phyloP scores from a whole-genome alignment of 495 filamentous ascomycete species.

The Platismatia glauca region DNA sequence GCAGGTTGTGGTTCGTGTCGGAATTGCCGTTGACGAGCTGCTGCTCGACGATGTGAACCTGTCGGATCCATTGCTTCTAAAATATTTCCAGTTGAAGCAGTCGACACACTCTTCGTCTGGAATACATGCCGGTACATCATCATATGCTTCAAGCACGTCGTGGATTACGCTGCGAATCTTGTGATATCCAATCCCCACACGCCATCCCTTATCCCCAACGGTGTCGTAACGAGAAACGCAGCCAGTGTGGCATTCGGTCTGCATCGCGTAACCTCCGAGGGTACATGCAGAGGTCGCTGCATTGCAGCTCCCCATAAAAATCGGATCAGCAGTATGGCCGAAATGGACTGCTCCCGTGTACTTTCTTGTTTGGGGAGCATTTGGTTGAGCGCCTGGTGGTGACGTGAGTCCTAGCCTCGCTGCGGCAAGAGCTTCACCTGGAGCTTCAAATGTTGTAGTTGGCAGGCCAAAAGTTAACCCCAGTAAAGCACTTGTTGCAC shows the following conservation, averaged over 20 bases:
- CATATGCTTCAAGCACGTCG: constrained; percentile 76
- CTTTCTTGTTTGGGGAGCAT: constrained; percentile 56
- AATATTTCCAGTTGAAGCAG: constrained; percentile 90
- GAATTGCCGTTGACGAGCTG: constrained; percentile 44
- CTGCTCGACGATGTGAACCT: constrained; percentile 53
- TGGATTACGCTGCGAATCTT: constrained; percentile 75
- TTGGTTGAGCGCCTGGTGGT: constrained; percentile 66
- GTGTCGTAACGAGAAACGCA: constrained; percentile 84
- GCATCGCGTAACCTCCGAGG: constrained; percentile 88
- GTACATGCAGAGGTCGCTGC: constrained; percentile 79
- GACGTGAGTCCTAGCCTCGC: constrained; percentile 75
- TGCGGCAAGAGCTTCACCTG: constrained; percentile 81
- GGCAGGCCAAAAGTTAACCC: constrained; percentile 87
- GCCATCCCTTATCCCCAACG: constrained; percentile 80
- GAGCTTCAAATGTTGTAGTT: constrained; percentile 79
- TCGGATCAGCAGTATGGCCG: constrained; percentile 89
- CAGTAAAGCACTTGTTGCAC: constrained; percentile 72
- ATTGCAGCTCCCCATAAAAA: constrained; percentile 92
- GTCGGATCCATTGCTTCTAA: constrained; percentile 77
- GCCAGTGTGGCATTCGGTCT: constrained; percentile 84
- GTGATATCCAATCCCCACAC: constrained; percentile 76
- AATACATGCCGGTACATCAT: constrained; percentile 66
- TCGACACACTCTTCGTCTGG: constrained; percentile 72
- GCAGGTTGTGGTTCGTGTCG: constrained; percentile 73
- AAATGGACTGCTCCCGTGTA: constrained; percentile 84